Evolutionary conservation across 495 filamentous ascomycete species (phyloP), one percentile per base, ranked within the genome.

Genomic region (Neurospora cerealis): DNA sequence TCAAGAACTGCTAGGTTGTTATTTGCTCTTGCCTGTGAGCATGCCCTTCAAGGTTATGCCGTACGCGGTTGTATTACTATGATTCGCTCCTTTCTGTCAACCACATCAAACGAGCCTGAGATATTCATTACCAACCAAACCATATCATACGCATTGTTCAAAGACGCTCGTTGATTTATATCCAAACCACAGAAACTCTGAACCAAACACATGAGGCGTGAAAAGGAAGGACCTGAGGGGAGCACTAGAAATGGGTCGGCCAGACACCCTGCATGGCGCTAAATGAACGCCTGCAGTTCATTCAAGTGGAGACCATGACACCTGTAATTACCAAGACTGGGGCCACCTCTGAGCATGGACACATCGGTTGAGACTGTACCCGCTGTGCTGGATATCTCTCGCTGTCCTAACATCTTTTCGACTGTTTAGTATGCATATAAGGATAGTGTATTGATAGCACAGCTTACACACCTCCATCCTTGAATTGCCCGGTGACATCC

Each of bases 261-360:
- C 15, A 62, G 54, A 62, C 54, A 66, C 54, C 54, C 54, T 66
- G 54, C 28, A 66, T 66, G 54, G 54, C 54, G 54, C 54, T 66
- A 66, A 62, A 66, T 66, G 54, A 66, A 66, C 54, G 28, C 54
- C 54, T 66, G 54, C 54, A 34, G 54, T 66, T 66, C 54, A 10
- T 32, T 66, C 6, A 17, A 66, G 54, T 66, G 54, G 54, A 66
- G 28, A 66, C 32, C 54, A 36, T 66, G 28, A 66, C 54, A 66
- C 54, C 54, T 66, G 28, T 66, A 66, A 66, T 66, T 66, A 66
- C 54, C 54, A 66, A 66, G 15, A 66, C 54, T 66, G 54, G 54
- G 54, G 54, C 54, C 54, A 66, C 15, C 54, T 66, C 54, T 34
- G 24, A 62, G 48, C 48, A 60, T 32, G 9, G 21, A 60, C 24